Percentiles rank a stretch among this genome's conserved stretches.
Evolutionary conservation across 768 basidiomycete species (phyloP).

Genomic region (Artomyces pyxidatus): DNA sequence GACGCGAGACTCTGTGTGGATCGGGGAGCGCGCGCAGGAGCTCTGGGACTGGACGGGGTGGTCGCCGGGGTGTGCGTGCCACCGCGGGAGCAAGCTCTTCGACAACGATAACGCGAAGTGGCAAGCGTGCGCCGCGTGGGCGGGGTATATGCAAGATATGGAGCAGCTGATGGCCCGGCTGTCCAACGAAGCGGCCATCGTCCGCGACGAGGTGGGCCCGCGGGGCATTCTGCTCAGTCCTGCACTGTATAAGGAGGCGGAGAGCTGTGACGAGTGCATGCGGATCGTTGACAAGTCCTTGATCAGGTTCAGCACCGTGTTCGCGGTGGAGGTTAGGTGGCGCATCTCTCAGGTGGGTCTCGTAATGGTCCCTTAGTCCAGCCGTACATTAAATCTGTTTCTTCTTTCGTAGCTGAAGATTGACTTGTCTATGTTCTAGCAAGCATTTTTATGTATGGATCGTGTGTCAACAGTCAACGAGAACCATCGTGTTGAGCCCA

Average conservation of each 20-base stretch:
- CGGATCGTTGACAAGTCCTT: not conserved
- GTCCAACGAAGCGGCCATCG: not conserved
- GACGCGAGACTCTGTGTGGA: not conserved
- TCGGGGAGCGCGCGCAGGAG: not conserved
- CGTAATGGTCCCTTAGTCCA: too few relatives aligned
- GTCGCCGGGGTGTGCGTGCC: not conserved
- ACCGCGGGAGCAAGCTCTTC: not conserved
- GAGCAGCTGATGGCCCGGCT: not conserved
- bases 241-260: not conserved
- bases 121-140: not conserved
- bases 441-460: too few relatives aligned
- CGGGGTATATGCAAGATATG: not conserved
- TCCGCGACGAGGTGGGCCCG: not conserved
- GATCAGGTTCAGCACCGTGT: not conserved
- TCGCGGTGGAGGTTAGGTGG: not conserved
- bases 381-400: too few relatives aligned
- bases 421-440: too few relatives aligned
- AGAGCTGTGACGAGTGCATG: not conserved
- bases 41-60: not conserved
- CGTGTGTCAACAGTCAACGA: too few relatives aligned
- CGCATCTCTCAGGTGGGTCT: not conserved
- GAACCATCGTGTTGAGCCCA: too few relatives aligned
- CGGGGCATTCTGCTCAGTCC: not conserved
- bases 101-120: not conserved
- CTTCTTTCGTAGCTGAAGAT: too few relatives aligned